Evolutionary conservation across 371 early-diverging fungal species (phyloP), one percentile per base, ranked within the genome.

Genomic region (Mucor piriformis): DNA sequence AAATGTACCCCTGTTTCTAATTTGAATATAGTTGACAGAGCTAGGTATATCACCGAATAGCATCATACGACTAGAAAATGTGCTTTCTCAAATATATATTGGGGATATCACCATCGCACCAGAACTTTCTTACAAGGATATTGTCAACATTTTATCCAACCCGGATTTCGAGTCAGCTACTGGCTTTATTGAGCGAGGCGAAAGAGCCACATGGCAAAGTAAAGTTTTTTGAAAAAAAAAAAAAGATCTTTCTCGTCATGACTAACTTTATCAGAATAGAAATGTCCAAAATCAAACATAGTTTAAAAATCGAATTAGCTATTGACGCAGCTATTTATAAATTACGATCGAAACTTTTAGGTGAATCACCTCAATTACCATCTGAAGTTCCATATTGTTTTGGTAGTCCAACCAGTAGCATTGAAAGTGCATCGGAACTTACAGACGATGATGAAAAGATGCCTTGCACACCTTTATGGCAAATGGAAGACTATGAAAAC

Each of bases 101-200:
- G 94, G 94, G 0, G 92, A 92, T 61, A 88, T 93, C 46, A 92
- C 93, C 8, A 89, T 92, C 50, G 85, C 91, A 5, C 92, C 93
- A 1, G 63, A 78, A 21, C 61, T 92, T 20, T 63, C 64, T 6
- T 65, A 74, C 24, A 59, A 67, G 7, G 88, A 89, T 47, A 85
- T 79, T 35, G 34, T 85, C 23, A 78, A 73, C 6, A 69, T 89
- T 11, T 64, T 88, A 8, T 67, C 80, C 29, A 86, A 86, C 53
- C 88, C 88, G 0, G 78, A 79, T 0, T 64, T 69, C 0, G 73
- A 82, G 12, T 59, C 58, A 6, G 59, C 85, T 3, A 35, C 70
- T 20, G 74, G 75, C 3, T 74, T 84, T 0, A 82, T 77, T 4
- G 54, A 76, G 24, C 80, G 77, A 27, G 92, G 92, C 24, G 90